These are phyloP conservation scores for Globisporangium cederbergense DNA, from an alignment of 352 stramenopile species.

Conservation along the genomic window DNA sequence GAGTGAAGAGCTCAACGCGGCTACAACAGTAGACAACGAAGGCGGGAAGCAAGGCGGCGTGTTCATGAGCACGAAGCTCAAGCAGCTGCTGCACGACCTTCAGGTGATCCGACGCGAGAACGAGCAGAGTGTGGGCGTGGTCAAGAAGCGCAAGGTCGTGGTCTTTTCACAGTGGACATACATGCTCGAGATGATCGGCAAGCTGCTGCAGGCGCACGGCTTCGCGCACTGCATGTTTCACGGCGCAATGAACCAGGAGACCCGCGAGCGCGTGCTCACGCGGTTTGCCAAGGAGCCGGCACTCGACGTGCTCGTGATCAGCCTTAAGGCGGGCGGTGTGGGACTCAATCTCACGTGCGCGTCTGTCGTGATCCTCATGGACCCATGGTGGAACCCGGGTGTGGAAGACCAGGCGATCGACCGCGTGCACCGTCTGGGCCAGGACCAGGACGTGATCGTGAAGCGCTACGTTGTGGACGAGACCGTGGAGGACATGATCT, in stretches of 20 bases:
- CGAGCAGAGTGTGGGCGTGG: constrained; percentile 13
- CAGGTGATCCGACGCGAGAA: constrained; percentile 57
- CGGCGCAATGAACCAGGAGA: constrained; percentile 62
- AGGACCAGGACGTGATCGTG: constrained; percentile 81
- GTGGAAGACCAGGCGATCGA: constrained; percentile 95
- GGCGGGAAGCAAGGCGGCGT: constrained; percentile 12
- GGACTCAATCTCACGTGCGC: constrained; percentile 90
- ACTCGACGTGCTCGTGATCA: constrained; percentile 83
- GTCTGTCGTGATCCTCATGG: constrained; percentile 86
- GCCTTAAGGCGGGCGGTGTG: constrained; percentile 85
- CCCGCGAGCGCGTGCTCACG: constrained; percentile 64
- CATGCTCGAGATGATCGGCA: constrained; percentile 83
- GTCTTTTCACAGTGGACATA: constrained; percentile 91
- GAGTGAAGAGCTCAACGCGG: background rate
- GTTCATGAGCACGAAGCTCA: constrained; percentile 72
- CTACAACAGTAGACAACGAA: background rate
- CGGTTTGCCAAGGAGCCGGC: constrained; percentile 54
- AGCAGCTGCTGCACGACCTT: constrained; percentile 63
- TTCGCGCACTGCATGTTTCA: constrained; percentile 73
- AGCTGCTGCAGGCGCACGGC: constrained; percentile 40
- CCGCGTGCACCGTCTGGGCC: constrained; percentile 87
- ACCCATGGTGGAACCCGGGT: constrained; percentile 93
- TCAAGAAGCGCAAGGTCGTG: constrained; percentile 72
- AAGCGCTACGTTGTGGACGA: constrained; percentile 87
- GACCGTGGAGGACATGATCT: constrained; percentile 91